Conservation (phyloP, 352 stramenopile species). For the Globisporangium barbulae region DNA sequence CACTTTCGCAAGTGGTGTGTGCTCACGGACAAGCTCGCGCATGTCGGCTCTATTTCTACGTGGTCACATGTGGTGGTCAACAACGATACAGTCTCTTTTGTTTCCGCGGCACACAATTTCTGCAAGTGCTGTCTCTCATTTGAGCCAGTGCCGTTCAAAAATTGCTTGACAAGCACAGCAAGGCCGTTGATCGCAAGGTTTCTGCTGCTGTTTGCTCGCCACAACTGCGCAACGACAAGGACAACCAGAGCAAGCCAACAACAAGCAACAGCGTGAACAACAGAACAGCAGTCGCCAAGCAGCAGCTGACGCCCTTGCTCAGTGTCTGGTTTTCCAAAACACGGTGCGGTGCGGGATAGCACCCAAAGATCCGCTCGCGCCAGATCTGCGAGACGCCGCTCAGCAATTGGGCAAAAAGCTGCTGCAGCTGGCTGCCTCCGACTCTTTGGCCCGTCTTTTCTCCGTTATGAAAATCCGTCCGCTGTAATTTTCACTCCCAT, state of each 20-base stretch:
- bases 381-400: background rate
- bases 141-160: background rate
- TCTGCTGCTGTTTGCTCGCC: background rate
- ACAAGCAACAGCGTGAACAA: background rate
- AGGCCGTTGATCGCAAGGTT: background rate
- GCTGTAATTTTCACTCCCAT: background rate
- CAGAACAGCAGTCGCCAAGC: background rate
- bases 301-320: background rate
- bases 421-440: background rate
- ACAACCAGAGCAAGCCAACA: background rate
- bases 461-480: background rate
- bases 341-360: background rate
- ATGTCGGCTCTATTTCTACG: background rate
- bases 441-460: background rate
- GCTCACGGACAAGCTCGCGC: no score
- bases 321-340: background rate
- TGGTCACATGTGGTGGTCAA: background rate
- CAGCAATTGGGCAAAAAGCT: background rate
- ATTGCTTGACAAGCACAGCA: background rate
- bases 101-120: background rate
- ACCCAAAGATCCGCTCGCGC: background rate
- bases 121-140: background rate
- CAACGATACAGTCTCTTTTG: background rate
- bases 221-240: background rate
- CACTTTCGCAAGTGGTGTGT: no score